phyloP scores from a whole-genome alignment of 2,329 filamentous ascomycete species.

The Colletotrichum karsti region DNA sequence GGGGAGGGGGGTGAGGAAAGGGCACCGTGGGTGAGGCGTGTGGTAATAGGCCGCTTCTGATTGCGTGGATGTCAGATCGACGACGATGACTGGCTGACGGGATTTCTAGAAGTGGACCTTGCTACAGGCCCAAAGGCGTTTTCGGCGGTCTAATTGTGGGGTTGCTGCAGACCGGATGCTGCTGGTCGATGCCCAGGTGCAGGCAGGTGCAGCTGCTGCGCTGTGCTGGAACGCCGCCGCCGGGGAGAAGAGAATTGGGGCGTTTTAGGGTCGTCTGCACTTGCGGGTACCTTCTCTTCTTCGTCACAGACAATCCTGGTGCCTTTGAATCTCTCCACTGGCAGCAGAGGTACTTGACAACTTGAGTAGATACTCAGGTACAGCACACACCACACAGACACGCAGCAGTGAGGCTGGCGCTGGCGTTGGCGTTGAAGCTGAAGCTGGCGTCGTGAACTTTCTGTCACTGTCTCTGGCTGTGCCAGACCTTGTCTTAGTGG shows the following conservation, averaged over 20 bases:
- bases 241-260: no score
- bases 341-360: no score
- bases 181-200: no score
- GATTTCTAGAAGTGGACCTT: neutral
- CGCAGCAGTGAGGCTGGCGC: neutral
- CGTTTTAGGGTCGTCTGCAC: neutral
- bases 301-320: neutral
- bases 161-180: neutral
- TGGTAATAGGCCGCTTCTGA: constrained; percentile 15
- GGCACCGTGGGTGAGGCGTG: constrained; percentile 8
- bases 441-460: neutral
- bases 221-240: constrained; percentile 7
- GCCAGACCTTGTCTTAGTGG: neutral
- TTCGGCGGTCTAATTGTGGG: constrained; percentile 26
- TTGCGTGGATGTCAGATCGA: neutral
- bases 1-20: neutral
- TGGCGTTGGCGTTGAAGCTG: neutral
- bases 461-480: neutral
- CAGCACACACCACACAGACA: no score
- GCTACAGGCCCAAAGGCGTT: neutral
- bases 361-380: no score
- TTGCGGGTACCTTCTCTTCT: neutral
- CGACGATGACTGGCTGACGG: neutral
- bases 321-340: neutral
- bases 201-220: no score